Base-by-base conservation (phyloP, 768 basidiomycete species). In the Boletus eberwhitei region DNA sequence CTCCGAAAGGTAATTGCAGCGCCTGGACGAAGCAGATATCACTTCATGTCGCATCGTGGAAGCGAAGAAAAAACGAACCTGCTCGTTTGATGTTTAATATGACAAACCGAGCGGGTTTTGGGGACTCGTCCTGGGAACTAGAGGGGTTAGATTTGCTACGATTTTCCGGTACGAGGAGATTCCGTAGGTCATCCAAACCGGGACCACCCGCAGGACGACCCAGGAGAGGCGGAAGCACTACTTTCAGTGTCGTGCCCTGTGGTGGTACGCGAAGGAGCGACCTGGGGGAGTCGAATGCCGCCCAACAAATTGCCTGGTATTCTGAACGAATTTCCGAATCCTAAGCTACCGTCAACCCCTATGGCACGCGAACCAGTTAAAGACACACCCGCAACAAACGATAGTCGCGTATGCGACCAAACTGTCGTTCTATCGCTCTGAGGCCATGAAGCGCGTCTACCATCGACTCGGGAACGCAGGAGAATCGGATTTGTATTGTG, bases 381-480 rank as follows among this genome's bases (percentile, higher is more conserved):
- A 41, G 24, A 67, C 73, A 21, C 60, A 81, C 82, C 69, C 75
- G 73, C 32, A 66, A 55, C 38, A 78, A 71, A 41, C 68, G 65
- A 44, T 72, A 79, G 49, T 80, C 78, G 26, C 73, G 64, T 34
- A 84, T 61, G 9, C 72, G 67, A 14, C 83, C 83, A 64, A 78
- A 83, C 50, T 75, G 77, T 17, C 75, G 74, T 69, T 88, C 86
- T 29, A 87, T 59, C 8, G 75, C 79, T 43, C 80, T 77, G 51
- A 86, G 63, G 43, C 84, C 72, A 43, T 79, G 72, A 8, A 78
- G 74, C 5, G 77, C 79, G 22, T 87, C 80, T 5, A 74, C 67
- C 59, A 83, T 77, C 34, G 77, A 79, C 4, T 61, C 65, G 16
- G 81, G 65, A 9, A 72, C 70, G 39, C 67, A 66, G 63, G 73